These are phyloP conservation scores for Eucalyptus dawsonii DNA, from an alignment of 345 rosid species.

Conservation along the genomic window DNA sequence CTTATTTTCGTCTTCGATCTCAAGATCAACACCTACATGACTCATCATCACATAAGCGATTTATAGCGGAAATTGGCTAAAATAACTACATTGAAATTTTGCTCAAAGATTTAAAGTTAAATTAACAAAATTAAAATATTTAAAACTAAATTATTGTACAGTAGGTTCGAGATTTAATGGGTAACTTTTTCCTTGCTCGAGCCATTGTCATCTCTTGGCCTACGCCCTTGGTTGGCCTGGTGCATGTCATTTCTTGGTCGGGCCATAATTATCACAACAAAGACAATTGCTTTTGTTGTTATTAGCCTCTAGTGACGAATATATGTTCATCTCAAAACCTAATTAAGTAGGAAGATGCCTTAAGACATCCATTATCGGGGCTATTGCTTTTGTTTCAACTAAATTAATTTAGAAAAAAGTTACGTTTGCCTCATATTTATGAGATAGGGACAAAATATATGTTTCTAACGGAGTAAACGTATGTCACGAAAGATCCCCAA, in stretches of 20 bases:
- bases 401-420: neutral
- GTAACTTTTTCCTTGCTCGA: neutral
- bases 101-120: rapidly evolving
- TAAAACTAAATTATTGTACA: rapidly evolving
- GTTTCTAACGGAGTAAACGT: neutral
- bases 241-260: neutral
- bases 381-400: neutral
- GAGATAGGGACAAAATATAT: neutral
- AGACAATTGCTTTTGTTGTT: neutral
- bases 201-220: neutral
- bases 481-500: neutral
- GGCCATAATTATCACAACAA: neutral
- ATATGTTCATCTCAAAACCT: neutral
- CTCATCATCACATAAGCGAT: neutral
- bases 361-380: neutral
- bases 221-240: neutral
- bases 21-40: rapidly evolving
- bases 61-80: neutral
- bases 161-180: neutral
- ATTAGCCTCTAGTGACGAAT: neutral
- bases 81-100: neutral
- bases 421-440: neutral
- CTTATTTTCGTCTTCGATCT: neutral
- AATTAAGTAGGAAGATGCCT: neutral
- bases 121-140: neutral